phyloP scores from a whole-genome alignment of 306 rosid genomes.

The Styphnolobium japonicum region DNA sequence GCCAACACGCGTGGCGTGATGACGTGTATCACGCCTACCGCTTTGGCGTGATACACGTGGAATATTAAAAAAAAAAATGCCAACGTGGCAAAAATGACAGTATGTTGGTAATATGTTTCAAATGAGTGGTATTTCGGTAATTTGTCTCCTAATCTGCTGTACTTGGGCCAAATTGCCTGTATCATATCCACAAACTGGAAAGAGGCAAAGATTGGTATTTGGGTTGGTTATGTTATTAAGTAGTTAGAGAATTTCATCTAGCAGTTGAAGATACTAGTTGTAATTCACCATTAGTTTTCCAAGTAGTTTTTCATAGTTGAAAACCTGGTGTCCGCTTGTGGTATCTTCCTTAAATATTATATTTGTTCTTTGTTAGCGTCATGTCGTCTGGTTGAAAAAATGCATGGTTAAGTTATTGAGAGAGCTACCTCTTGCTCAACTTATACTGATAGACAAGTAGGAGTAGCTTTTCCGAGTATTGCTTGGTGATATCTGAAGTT shows the following conservation, averaged over 20 bases:
- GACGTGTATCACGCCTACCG: too few relatives aligned
- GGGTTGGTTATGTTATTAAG: neutral
- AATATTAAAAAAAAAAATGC: too few relatives aligned
- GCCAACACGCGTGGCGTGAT: too few relatives aligned
- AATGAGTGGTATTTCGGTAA: too few relatives aligned
- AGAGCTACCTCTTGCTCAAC: neutral
- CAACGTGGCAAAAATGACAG: too few relatives aligned
- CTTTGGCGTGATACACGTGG: too few relatives aligned
- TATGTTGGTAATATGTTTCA: too few relatives aligned
- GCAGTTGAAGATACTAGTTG: neutral
- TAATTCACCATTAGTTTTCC: constrained; percentile 1
- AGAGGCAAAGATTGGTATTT: neutral
- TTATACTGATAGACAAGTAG: neutral
- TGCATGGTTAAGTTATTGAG: neutral
- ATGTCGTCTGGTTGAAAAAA: neutral
- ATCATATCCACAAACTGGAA: neutral
- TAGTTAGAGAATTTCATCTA: neutral
- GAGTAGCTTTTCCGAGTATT: neutral
- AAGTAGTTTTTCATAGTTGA: neutral
- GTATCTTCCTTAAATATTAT: neutral
- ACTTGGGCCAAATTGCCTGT: too few relatives aligned
- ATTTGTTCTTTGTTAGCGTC: neutral
- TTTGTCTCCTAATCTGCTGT: too few relatives aligned
- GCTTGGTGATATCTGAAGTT: neutral
- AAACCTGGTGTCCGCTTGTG: neutral